Evolutionary conservation across 2,329 filamentous ascomycete genomes (phyloP).

Genomic region (Fusarium setosum): DNA sequence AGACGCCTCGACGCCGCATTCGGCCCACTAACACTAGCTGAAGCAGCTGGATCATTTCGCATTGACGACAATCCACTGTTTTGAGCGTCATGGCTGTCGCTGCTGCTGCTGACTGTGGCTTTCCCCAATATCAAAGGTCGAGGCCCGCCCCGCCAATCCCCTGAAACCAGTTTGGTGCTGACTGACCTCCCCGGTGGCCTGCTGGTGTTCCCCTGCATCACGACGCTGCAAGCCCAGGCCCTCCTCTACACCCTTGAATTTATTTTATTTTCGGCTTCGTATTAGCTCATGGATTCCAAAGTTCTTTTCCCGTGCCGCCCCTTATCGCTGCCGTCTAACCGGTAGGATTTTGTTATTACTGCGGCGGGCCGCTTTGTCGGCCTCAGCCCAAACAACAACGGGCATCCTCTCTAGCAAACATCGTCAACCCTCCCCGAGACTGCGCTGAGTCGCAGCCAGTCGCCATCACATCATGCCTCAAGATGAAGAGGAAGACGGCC

Average conservation of each 20-base stretch:
- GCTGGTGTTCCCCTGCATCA: constrained; percentile 29
- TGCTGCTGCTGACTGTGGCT: constrained; percentile 9
- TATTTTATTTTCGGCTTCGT: constrained; percentile 17
- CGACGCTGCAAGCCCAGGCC: constrained; percentile 9
- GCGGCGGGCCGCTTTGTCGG: neutral
- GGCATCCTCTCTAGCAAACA: neutral
- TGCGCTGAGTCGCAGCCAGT: constrained; percentile 20
- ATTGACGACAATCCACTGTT: neutral
- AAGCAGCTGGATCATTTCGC: neutral
- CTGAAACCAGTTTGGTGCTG: constrained; percentile 31
- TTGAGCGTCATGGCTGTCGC: neutral
- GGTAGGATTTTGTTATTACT: neutral
- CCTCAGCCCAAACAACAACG: neutral
- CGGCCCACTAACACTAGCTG: neutral
- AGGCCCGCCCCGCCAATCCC: constrained; percentile 11
- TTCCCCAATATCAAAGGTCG: constrained; percentile 3
- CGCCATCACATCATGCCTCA: constrained; percentile 15
- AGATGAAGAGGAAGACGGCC: constrained; percentile 23
- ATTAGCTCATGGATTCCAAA: constrained; percentile 7
- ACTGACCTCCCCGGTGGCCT: too few species aligned
- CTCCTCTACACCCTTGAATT: constrained; percentile 18
- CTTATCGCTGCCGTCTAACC: neutral
- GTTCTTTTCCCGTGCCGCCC: neutral
- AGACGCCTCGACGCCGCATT: neutral
- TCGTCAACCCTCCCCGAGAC: neutral